A percentile compares a stretch with the other conserved stretches of the same genome.
phyloP scores from a whole-genome alignment of 768 basidiomycete species.

The Nevesoporus exiguus region DNA sequence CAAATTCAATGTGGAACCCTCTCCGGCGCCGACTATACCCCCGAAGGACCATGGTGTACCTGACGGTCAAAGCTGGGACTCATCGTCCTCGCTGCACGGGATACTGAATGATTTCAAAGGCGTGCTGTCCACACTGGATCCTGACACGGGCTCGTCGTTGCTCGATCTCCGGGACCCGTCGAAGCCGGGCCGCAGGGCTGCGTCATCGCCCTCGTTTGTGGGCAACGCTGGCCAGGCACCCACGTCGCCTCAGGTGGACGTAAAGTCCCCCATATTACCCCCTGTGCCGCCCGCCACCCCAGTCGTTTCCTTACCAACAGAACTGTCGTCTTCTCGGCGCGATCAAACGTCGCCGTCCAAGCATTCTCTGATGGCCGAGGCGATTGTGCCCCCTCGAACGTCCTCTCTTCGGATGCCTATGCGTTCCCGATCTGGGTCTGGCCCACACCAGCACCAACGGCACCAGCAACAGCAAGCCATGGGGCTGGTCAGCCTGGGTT shows the following conservation, averaged over 20 bases:
- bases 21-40: slow-evolving; percentile 37
- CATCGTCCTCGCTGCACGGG: slow-evolving; percentile 47
- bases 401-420: slow-evolving; percentile 32
- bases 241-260: slow-evolving; percentile 15
- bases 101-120: slow-evolving; percentile 73
- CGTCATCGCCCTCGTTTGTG: slow-evolving; percentile 35
- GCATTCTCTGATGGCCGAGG: slow-evolving; percentile 43
- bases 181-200: slow-evolving; percentile 47
- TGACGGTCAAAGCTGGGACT: slow-evolving; percentile 38
- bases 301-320: slow-evolving; percentile 24
- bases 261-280: slow-evolving; percentile 20
- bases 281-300: slow-evolving; percentile 18
- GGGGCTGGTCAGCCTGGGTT: slow-evolving; percentile 17
- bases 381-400: slow-evolving; percentile 29
- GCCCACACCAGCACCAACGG: slow-evolving; percentile 14
- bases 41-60: slow-evolving; percentile 27
- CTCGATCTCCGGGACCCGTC: slow-evolving; percentile 69
- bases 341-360: slow-evolving; percentile 43
- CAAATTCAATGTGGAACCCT: slow-evolving; percentile 37
- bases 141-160: slow-evolving; percentile 43
- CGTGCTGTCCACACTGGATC: slow-evolving; percentile 64
- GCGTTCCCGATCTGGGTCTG: slow-evolving; percentile 32
- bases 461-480: slow-evolving; percentile 21
- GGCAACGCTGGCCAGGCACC: slow-evolving; percentile 34
- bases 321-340: slow-evolving; percentile 19